Evolutionary conservation across 768 basidiomycete species (phyloP).

Genomic region (Suillus paluster): DNA sequence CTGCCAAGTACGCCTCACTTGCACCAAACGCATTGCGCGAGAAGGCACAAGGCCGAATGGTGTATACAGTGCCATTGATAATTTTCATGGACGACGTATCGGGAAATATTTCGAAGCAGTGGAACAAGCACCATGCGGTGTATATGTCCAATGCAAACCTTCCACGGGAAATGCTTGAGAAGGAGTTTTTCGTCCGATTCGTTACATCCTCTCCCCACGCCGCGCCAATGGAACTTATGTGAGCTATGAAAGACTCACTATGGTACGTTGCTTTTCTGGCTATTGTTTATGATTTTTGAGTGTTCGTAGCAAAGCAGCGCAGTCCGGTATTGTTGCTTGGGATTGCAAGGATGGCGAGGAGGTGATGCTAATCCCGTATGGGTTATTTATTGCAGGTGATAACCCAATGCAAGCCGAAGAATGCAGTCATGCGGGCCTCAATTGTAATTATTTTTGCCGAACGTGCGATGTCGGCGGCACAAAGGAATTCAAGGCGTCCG

Average conservation of each 20-base stretch:
- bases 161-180: constrained; percentile 39
- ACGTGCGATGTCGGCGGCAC: constrained; percentile 45
- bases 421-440: constrained; percentile 43
- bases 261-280: not conserved
- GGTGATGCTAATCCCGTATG: constrained; percentile 23
- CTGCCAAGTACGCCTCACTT: not conserved
- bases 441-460: constrained; percentile 45
- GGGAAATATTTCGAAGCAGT: constrained; percentile 48
- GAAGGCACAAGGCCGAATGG: constrained; percentile 13
- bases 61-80: not conserved
- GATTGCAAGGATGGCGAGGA: constrained; percentile 29
- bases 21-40: constrained; percentile 17
- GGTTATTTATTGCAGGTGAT: constrained; percentile 39
- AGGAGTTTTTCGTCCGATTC: constrained; percentile 42
- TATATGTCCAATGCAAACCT: constrained; percentile 43
- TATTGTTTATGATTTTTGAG: not conserved
- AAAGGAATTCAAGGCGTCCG: constrained; percentile 33
- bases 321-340: constrained; percentile 28
- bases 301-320: constrained; percentile 3
- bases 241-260: constrained; percentile 30
- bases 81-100: constrained; percentile 42
- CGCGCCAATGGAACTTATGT: constrained; percentile 40
- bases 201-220: constrained; percentile 47
- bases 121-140: constrained; percentile 50
- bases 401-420: constrained; percentile 46